Percentiles rank a stretch among this genome's conserved stretches.
phyloP scores from a whole-genome alignment of 495 filamentous ascomycete species.

The Xylaria venustula region DNA sequence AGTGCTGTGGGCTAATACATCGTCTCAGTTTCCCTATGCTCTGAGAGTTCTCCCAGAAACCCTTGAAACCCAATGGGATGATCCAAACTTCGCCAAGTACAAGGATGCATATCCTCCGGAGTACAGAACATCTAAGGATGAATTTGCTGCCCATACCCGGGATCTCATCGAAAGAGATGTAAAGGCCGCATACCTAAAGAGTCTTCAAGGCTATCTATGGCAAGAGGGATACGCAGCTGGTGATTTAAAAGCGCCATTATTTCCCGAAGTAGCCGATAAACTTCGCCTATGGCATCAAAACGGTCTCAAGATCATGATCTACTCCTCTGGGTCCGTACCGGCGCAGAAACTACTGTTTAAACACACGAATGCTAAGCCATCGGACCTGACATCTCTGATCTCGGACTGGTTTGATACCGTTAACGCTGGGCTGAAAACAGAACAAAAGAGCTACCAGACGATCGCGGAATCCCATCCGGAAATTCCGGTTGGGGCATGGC shows the following conservation, averaged over 20 bases:
- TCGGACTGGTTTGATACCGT: conserved; percentile 68
- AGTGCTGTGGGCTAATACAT: conserved; percentile 18
- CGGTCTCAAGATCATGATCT: conserved; percentile 59
- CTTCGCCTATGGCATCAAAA: conserved; percentile 51
- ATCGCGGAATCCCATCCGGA: conserved; percentile 50
- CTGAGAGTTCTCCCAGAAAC: conserved; percentile 57
- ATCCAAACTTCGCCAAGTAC: conserved; percentile 54
- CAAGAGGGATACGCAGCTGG: conserved; percentile 60
- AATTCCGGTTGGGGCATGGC: conserved; percentile 43
- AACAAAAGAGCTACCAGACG: conserved; percentile 57
- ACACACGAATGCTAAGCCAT: conserved; percentile 56
- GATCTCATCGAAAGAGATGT: conserved; percentile 65
- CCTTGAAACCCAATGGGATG: conserved; percentile 59
- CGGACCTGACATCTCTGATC: conserved; percentile 57
- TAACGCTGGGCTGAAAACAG: conserved; percentile 68
- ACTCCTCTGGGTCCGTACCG: conserved; percentile 67
- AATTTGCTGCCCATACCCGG: conserved; percentile 56
- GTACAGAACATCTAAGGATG: conserved; percentile 46
- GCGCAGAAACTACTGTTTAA: conserved; percentile 71
- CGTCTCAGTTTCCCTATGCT: conserved; percentile 66
- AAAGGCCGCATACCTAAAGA: conserved; percentile 68
- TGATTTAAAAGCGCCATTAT: conserved; percentile 62
- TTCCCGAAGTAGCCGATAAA: conserved; percentile 60
- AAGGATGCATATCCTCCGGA: conserved; percentile 62
- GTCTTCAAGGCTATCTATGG: conserved; percentile 73